Conservation (phyloP, 208 protist genomes). For the Leishmania major region DNA sequence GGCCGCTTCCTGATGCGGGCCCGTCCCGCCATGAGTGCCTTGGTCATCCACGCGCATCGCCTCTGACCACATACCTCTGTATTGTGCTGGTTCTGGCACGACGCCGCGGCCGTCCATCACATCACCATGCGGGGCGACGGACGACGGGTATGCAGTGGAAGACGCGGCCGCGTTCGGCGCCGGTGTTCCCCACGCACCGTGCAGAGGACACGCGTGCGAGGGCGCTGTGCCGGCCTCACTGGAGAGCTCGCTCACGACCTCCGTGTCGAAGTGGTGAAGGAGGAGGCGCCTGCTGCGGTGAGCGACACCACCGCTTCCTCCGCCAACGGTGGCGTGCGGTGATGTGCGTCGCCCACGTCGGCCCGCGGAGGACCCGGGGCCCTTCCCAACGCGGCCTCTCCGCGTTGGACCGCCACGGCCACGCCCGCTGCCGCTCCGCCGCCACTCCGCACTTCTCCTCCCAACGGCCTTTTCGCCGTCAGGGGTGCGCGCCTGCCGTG, state of each 20-base stretch:
- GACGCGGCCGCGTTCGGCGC: background rate
- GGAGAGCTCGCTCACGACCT: constrained; percentile 21
- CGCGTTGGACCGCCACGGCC: background rate
- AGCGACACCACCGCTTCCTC: background rate
- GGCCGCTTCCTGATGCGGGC: background rate
- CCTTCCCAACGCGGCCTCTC: background rate
- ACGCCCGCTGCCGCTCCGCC: background rate
- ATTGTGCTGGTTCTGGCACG: background rate
- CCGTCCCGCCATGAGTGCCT: background rate
- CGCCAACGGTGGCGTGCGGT: background rate
- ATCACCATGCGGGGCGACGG: background rate
- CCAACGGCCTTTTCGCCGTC: background rate
- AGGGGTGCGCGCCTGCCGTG: background rate
- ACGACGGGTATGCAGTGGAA: background rate
- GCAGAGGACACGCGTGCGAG: background rate
- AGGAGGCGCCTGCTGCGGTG: background rate
- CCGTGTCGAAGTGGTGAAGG: constrained; percentile 16
- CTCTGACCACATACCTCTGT: background rate
- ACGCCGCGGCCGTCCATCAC: background rate
- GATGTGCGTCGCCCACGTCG: background rate
- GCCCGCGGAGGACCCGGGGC: background rate
- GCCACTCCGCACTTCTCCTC: background rate
- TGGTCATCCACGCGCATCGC: background rate
- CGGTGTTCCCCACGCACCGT: background rate
- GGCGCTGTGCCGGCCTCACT: constrained; percentile 5